Conservation (phyloP, 495 filamentous ascomycete genomes). For the Umbilicaria muhlenbergii region DNA sequence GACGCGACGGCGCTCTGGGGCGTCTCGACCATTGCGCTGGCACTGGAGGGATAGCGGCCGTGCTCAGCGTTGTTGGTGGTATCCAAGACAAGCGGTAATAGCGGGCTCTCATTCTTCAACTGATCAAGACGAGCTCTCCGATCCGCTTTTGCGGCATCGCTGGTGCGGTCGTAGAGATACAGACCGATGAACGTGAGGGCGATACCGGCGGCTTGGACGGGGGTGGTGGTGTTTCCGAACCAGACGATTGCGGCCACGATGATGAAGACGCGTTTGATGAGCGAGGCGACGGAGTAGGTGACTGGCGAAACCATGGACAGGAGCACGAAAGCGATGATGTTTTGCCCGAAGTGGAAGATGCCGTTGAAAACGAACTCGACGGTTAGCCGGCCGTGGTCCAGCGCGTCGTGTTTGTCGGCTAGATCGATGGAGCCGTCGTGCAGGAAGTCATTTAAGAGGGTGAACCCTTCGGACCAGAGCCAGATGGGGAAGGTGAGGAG, state of each 20-base stretch:
- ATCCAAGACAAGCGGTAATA: slow-evolving; percentile 48
- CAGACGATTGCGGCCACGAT: slow-evolving; percentile 89
- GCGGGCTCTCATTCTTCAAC: slow-evolving; percentile 38
- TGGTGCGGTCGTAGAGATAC: slow-evolving; percentile 92
- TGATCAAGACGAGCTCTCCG: slow-evolving; percentile 42
- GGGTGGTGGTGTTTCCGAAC: slow-evolving; percentile 82
- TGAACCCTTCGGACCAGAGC: slow-evolving; percentile 78
- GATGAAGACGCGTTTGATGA: slow-evolving; percentile 96
- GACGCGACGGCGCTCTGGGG: slow-evolving; percentile 16
- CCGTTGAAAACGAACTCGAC: slow-evolving; percentile 94
- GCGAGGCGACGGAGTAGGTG: slow-evolving; percentile 86
- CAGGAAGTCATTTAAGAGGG: slow-evolving; percentile 57
- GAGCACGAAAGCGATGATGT: slow-evolving; percentile 85
- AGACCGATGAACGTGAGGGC: slow-evolving; percentile 78
- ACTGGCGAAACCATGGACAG: slow-evolving; percentile 87
- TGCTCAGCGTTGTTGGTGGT: slow-evolving; percentile 4
- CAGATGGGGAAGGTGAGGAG: slow-evolving; percentile 83
- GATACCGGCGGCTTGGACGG: slow-evolving; percentile 71
- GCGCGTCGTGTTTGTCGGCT: slow-evolving; percentile 40
- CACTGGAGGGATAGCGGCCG: neutral
- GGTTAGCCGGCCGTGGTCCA: slow-evolving; percentile 63
- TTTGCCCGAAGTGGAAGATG: slow-evolving; percentile 91
- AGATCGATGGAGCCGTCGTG: slow-evolving; percentile 46
- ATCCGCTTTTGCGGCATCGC: slow-evolving; percentile 70
- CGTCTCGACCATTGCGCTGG: slow-evolving; percentile 12